Evolutionary conservation across 768 basidiomycete genomes (phyloP).

Genomic region (Rubroboletus satanas): DNA sequence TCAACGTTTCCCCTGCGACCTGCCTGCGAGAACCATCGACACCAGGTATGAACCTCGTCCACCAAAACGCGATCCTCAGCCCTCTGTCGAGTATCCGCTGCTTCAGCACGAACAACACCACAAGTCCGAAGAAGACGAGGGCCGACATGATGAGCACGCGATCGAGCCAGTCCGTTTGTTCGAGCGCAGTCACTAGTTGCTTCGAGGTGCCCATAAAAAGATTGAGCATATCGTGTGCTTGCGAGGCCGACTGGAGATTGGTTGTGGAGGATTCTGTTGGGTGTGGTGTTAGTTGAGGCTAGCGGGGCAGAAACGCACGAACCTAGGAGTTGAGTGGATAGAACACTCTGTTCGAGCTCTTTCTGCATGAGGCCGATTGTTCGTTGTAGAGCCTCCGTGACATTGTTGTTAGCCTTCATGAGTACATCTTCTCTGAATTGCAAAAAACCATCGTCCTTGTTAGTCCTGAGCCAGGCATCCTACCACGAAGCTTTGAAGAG

Average conservation of each 20-base stretch:
- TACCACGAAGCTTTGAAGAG: background rate
- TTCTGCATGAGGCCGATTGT: conserved; percentile 86
- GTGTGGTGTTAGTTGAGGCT: background rate
- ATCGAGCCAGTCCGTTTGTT: conserved; percentile 90
- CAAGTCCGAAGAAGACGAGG: conserved; percentile 78
- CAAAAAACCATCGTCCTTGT: background rate
- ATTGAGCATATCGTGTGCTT: conserved; percentile 71
- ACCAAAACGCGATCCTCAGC: conserved; percentile 79
- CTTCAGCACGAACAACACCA: conserved; percentile 84
- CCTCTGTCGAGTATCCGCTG: conserved; percentile 80
- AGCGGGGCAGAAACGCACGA: conserved; percentile 9
- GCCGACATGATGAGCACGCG: conserved; percentile 79
- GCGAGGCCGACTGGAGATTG: conserved; percentile 68
- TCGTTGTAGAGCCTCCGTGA: conserved; percentile 82
- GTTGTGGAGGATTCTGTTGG: conserved; percentile 70
- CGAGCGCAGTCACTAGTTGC: conserved; percentile 80
- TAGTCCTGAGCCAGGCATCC: background rate
- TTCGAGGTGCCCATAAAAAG: conserved; percentile 74
- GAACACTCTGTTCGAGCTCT: conserved; percentile 86
- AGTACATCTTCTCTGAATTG: conserved; percentile 71
- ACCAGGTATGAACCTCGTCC: conserved; percentile 70
- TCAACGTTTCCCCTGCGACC: background rate
- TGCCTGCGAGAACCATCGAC: conserved; percentile 1
- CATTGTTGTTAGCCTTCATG: conserved; percentile 84
- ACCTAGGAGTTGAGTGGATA: conserved; percentile 85